Conservation (phyloP, 495 filamentous ascomycete genomes). For the Penicillium psychrofluorescens region DNA sequence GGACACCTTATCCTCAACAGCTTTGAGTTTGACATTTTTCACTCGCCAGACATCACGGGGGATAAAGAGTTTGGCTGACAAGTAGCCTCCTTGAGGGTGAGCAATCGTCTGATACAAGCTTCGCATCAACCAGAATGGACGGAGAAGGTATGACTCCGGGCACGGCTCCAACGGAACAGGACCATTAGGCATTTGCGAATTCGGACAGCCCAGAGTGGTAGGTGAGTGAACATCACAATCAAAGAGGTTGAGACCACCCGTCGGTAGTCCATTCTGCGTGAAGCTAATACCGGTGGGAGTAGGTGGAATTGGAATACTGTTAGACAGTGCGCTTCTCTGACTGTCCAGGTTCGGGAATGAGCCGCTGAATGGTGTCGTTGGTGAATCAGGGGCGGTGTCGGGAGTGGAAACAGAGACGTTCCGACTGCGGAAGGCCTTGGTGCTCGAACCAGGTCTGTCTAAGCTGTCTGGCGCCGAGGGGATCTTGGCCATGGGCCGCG, state of each 20-base stretch:
- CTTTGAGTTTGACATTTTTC: constrained; percentile 86
- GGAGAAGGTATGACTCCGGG: constrained; percentile 73
- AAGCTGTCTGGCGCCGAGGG: constrained; percentile 48
- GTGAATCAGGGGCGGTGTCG: constrained; percentile 60
- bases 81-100: constrained; percentile 84
- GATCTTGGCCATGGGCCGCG: constrained; percentile 41
- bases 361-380: constrained; percentile 64
- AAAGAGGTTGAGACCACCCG: constrained; percentile 73
- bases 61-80: constrained; percentile 85
- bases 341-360: constrained; percentile 52
- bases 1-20: constrained; percentile 88
- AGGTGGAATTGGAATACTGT: constrained; percentile 56
- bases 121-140: constrained; percentile 96
- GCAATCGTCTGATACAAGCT: constrained; percentile 86
- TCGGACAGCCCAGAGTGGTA: constrained; percentile 58
- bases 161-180: constrained; percentile 86
- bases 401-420: constrained; percentile 69
- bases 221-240: constrained; percentile 77
- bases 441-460: constrained; percentile 72
- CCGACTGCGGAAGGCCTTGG: constrained; percentile 61
- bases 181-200: constrained; percentile 44
- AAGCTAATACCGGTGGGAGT: constrained; percentile 59
- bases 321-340: constrained; percentile 34
- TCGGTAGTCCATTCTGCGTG: constrained; percentile 44
- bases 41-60: constrained; percentile 91